phyloP scores from a whole-genome alignment of 164 flowering plant genomes.

The Buxus sempervirens region DNA sequence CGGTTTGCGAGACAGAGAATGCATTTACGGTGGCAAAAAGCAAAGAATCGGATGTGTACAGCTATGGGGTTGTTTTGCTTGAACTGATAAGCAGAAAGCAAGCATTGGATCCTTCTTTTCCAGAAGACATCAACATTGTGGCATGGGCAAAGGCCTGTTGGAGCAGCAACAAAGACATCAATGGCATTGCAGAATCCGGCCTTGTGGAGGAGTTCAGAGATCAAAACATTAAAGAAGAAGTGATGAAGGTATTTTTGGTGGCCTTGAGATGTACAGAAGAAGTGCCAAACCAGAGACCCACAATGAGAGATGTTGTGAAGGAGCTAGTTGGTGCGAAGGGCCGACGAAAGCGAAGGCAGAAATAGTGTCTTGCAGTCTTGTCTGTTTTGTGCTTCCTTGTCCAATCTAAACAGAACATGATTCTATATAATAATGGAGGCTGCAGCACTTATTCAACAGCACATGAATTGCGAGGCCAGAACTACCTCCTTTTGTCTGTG shows the following conservation, averaged over 20 bases:
- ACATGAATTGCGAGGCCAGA: no score
- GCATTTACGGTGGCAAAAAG: constrained; percentile 51
- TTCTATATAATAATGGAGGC: no score
- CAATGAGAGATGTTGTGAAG: constrained; percentile 72
- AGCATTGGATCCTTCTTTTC: constrained; percentile 49
- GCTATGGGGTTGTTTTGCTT: constrained; percentile 77
- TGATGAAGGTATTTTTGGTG: constrained; percentile 36
- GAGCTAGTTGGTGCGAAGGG: constrained; percentile 29
- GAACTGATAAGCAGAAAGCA: constrained; percentile 62
- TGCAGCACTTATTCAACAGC: no score
- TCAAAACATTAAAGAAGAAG: no score
- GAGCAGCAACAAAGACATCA: constrained; percentile 31
- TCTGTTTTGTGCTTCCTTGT: no score
- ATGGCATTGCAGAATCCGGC: constrained; percentile 46
- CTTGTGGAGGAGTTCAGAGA: constrained; percentile 43
- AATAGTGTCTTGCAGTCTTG: no score
- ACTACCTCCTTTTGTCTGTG: no score
- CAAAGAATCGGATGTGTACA: constrained; percentile 73
- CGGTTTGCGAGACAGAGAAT: constrained; percentile 42
- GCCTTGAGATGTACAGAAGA: constrained; percentile 65
- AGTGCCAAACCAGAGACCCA: constrained; percentile 57
- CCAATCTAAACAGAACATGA: no score
- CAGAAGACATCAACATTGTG: constrained; percentile 45
- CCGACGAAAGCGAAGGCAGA: background rate
- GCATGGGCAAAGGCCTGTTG: constrained; percentile 51